Evolutionary conservation across 306 rosid genomes (phyloP).

Genomic region (Cucurbita ficifolia): DNA sequence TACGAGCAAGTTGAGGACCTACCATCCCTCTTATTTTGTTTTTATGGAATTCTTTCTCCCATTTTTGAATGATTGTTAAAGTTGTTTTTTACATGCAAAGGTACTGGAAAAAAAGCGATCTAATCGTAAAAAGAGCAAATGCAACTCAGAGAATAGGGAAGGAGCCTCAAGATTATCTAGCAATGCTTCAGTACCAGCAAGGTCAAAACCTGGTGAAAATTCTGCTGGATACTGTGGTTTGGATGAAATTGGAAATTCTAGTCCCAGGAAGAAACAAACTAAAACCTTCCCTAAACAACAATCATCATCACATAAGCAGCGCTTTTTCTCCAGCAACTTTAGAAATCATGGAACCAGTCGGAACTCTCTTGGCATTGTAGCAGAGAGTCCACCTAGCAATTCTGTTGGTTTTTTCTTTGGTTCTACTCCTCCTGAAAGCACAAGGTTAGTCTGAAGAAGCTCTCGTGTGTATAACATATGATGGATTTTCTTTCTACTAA

Average conservation of each 20-base stretch:
- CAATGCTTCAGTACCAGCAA: constrained; percentile 37
- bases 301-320: constrained; percentile 49
- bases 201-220: constrained; percentile 40
- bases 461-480: constrained; percentile 12
- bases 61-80: not conserved
- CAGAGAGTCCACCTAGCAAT: constrained; percentile 91
- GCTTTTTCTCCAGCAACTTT: constrained; percentile 70
- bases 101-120: constrained; percentile 58
- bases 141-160: constrained; percentile 38
- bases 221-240: constrained; percentile 18
- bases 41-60: not conserved
- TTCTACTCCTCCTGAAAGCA: constrained; percentile 87
- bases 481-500: constrained; percentile 1
- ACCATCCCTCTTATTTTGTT: constrained; percentile 3
- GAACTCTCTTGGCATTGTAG: constrained; percentile 50
- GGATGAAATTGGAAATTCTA: constrained; percentile 50
- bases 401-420: constrained; percentile 93
- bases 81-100: constrained; percentile 29
- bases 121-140: constrained; percentile 47
- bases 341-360: constrained; percentile 67
- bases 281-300: constrained; percentile 47
- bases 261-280: constrained; percentile 53
- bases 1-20: constrained; percentile 67
- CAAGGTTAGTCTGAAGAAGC: constrained; percentile 49
- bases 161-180: constrained; percentile 33